Evolutionary conservation across 371 early-diverging fungal species (phyloP).

Genomic region (Quaeritorhiza haematococci): DNA sequence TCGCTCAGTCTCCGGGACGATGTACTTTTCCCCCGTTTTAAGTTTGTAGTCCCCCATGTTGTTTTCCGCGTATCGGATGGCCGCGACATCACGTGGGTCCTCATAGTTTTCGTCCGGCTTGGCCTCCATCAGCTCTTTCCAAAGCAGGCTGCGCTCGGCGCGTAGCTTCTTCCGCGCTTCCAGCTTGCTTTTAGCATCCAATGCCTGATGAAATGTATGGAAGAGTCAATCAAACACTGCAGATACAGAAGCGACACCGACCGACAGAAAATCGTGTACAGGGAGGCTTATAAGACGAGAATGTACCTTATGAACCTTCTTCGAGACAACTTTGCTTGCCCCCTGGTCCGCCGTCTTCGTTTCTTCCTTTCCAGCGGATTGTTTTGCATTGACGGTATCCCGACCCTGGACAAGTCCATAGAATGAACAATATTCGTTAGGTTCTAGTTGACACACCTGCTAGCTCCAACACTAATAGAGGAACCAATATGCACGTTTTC

Average conservation of each 20-base stretch:
- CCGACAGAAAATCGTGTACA: background rate
- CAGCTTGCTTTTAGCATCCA: conserved; percentile 36
- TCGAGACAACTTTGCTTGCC: background rate
- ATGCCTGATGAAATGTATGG: conserved; percentile 6
- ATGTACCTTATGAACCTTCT: too few relatives aligned
- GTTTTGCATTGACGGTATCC: background rate
- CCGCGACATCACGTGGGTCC: conserved; percentile 47
- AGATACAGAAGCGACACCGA: background rate
- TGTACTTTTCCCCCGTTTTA: conserved; percentile 51
- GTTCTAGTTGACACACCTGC: background rate
- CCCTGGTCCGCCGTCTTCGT: background rate
- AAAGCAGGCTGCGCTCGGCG: conserved; percentile 34
- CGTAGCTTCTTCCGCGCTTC: conserved; percentile 47
- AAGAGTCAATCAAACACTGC: background rate
- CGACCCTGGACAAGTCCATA: background rate
- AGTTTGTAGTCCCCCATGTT: conserved; percentile 58
- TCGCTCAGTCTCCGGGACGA: conserved; percentile 52
- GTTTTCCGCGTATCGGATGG: conserved; percentile 44
- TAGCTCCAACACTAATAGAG: too few relatives aligned
- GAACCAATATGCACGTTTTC: too few relatives aligned
- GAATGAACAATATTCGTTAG: background rate
- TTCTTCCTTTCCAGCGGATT: background rate
- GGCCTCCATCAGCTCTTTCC: conserved; percentile 44
- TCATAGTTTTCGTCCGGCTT: conserved; percentile 52
- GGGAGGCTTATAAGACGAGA: too few relatives aligned